Base-by-base conservation (phyloP, 2,329 filamentous ascomycete species). In the Nigrospora oryzae region DNA sequence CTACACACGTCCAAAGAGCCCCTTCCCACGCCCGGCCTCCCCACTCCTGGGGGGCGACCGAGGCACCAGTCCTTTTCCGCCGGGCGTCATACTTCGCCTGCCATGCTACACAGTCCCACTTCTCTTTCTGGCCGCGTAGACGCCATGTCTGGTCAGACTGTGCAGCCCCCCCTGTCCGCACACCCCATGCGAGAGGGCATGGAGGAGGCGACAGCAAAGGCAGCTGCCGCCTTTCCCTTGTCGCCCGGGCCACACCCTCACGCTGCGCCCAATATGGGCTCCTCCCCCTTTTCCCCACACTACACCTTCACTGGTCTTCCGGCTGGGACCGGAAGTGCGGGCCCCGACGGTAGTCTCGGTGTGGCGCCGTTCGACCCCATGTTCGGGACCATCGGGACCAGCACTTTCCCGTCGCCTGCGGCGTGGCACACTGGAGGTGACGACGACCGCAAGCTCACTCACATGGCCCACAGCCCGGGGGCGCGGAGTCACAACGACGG, bases 361-460 rank as follows among this genome's bases (percentile, higher is more conserved):
- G 57, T 58, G 19, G 56, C 54, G 4, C 57, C 60, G 3, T 81
- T 72, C 53, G 77, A 81, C 49, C 73, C 76, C 11, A 81, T 82
- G 75, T 82, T 83, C 53, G 74, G 75, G 12, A 68, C 69, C 10
- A 55, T 78, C 5, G 67, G 75, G 5, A 74, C 75, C 15, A 75
- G 76, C 42, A 66, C 70, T 1, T 75, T 75, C 51, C 63, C 67
- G n/a, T 75, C 71, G 40, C 70, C 72, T 4, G 68, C 72, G 1
- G 63, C 70, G 3, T 79, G 75, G 73, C 66, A 76, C 13, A 63
- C 60, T 2, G 68, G 69, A 12, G 67, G 67, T 1, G 53, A 53
- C 17, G 47, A 56, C 40, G 66, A 61, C 66, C 71, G 47, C 60
- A 71, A 54, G 62, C 55, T 49, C 47, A 62, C 59, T 49, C 63